Percentiles rank a stretch among this genome's conserved stretches.
These are phyloP conservation scores for Morella rubra DNA, from an alignment of 306 rosid species.

Conservation along the genomic window DNA sequence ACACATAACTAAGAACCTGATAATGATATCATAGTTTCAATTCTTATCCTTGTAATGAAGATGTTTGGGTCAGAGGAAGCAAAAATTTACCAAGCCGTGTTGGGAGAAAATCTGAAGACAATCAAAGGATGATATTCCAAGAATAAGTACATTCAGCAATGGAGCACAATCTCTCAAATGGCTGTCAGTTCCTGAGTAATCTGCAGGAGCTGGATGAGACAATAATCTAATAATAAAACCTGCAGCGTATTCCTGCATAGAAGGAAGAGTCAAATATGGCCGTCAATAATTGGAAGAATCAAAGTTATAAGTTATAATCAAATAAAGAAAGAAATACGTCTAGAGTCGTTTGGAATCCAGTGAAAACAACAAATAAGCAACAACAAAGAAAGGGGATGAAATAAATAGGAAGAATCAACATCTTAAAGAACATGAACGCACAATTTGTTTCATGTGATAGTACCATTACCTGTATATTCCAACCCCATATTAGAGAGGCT, in stretches of 20 bases:
- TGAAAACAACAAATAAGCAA: not conserved
- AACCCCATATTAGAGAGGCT: conserved; percentile 83
- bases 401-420: not conserved
- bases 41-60: not conserved
- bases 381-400: not conserved
- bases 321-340: too few species aligned
- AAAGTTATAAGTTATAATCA: too few species aligned
- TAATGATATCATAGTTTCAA: conserved; percentile 13
- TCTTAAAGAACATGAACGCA: not conserved
- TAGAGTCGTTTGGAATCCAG: conserved; percentile 22
- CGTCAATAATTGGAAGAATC: too few species aligned
- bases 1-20: not conserved
- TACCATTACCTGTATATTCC: conserved; percentile 82
- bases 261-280: conserved; percentile 14
- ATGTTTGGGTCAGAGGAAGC: not conserved
- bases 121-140: conserved; percentile 88
- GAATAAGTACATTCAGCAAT: conserved; percentile 68
- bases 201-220: conserved; percentile 74
- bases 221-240: conserved; percentile 77
- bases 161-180: conserved; percentile 82
- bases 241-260: conserved; percentile 86
- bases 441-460: not conserved
- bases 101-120: conserved; percentile 85
- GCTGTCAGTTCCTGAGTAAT: conserved; percentile 57
- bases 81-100: conserved; percentile 84